Evolutionary conservation across 352 stramenopile species (phyloP), one percentile per base, ranked within the genome.

Genomic region (Pythium myriotylum): DNA sequence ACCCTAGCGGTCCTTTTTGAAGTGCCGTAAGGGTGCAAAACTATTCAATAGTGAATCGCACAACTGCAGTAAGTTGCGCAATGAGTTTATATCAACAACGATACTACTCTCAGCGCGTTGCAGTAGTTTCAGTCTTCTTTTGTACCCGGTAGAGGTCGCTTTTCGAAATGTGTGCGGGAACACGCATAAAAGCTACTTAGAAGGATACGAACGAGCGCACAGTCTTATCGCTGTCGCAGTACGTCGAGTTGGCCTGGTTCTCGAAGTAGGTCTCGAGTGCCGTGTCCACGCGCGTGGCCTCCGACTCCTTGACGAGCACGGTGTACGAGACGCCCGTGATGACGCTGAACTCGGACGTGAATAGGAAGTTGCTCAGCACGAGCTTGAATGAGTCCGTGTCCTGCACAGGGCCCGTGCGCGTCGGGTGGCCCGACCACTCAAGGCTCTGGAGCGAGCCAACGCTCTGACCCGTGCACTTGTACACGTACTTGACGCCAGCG

Each of bases 401-500:
- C n/a, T n/a, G n/a, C n/a, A n/a, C n/a, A n/a, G n/a, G n/a, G n/a
- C n/a, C n/a, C 62, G 68, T 88, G 33, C 62, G 62, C 10, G 68
- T 88, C 52, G 74, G 73, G 58, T 90, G 79, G 50, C 76, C 42
- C 20, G 80, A 70, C 76, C 76, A 90, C 67, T 69, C 48, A 40
- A 90, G 50, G 48, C 49, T 75, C 41, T 69, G 72, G 47, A 90
- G n/a, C 9, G 47, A 40, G 26, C 80, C 80, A 4, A 39, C 54
- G n/a, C 52, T 54, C 24, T 57, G 19, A 13, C 57, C 70, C 16
- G 67, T 81, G 72, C 80, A 89, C 45, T 56, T 73, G 64, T 79
- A 89, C 14, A 62, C 70, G 52, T 84, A 89, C 69, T 85, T 85
- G 55, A 89, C 72, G 55, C 77, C 77, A 5, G 70, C 76, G 14